Evolutionary conservation across 1,284 basidiomycete genomes (phyloP), one percentile per base, ranked within the genome.

Genomic region (Athelia sp.): DNA sequence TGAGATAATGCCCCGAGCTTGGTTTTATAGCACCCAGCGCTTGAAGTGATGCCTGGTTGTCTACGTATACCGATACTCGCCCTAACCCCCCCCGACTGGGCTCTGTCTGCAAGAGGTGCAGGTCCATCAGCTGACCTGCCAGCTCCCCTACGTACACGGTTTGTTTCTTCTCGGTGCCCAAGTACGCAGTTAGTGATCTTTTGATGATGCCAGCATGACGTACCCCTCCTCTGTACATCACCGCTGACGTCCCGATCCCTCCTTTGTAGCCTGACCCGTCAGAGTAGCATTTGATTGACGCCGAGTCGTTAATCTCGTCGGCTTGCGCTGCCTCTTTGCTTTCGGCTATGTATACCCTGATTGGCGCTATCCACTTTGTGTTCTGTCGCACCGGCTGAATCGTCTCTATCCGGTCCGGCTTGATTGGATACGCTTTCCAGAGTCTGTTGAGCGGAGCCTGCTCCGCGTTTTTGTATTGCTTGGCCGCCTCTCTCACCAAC

Each of bases 231-330:
- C n/a, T 43, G 22, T 47, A 52, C 3, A 60, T 36, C 2, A 61
- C 53, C 29, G 58, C 63, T 42, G 62, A 60, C 31, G 60, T 64
- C 21, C 64, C 63, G 15, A 55, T 51, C 1, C 42, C 13, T 0
- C 52, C 52, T 4, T 57, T 42, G 6, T 52, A 42, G 2, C 56
- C 56, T 31, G 60, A 65, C 2, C 64, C 61, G 48, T 67, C 63
- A 3, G 58, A 54, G 50, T 57, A 65, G 0, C 66, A 51, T 17
- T 47, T 57, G n/a, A 55, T 52, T 0, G 35, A 24, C 56, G 52
- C 14, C 22, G 21, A n/a, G 19, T 43, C 34, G 23, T 15, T 9
- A 6, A 58, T 45, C 1, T 49, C 17, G 9, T 6, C 19, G 49
- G 0, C 4, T n/a, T 9, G 50, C 54, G 9, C 58, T 18, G 24